Conservation (phyloP, 2,329 filamentous ascomycete genomes). For the Phoma sp. region DNA sequence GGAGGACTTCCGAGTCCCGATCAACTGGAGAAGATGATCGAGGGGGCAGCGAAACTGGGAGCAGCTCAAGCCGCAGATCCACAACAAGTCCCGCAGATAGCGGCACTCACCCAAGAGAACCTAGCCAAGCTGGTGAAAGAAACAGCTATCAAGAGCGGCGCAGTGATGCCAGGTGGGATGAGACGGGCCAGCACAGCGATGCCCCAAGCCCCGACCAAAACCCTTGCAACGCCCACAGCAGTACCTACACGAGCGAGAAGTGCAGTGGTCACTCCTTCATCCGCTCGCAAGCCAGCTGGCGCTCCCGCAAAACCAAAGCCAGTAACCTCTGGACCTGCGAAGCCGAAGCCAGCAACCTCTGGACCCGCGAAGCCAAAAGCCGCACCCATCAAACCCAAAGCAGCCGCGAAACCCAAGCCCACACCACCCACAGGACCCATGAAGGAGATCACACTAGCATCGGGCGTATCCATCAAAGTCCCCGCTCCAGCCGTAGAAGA, state of each 20-base stretch:
- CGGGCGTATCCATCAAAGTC: conserved; percentile 44
- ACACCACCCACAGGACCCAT: conserved; percentile 29
- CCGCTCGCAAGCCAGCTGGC: conserved; percentile 22
- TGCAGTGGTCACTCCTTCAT: conserved; percentile 26
- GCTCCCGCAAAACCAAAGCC: conserved; percentile 12
- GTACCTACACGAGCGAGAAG: conserved; percentile 34
- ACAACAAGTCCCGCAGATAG: conserved; percentile 34
- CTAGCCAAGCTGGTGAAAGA: conserved; percentile 47
- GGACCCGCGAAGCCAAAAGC: conserved; percentile 17
- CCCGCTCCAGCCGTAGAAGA: conserved; percentile 38
- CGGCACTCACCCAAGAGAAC: conserved; percentile 46
- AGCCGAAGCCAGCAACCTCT: conserved; percentile 17
- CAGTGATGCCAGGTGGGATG: conserved; percentile 40
- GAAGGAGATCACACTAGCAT: conserved; percentile 39
- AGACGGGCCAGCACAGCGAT: conserved; percentile 39
- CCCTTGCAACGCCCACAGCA: conserved; percentile 25
- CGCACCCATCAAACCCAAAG: conserved; percentile 3
- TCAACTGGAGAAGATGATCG: conserved; percentile 47
- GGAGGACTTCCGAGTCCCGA: conserved; percentile 44
- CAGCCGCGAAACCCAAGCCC: conserved; percentile 22
- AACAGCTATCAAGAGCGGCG: conserved; percentile 46
- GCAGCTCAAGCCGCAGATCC: conserved; percentile 39
- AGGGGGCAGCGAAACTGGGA: conserved; percentile 42
- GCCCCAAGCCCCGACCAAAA: conserved; percentile 33
- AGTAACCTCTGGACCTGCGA: conserved; percentile 13